Percentiles rank a stretch among this genome's conserved stretches.
phyloP scores from a whole-genome alignment of 345 rosid genomes.

The Brassica rapa region DNA sequence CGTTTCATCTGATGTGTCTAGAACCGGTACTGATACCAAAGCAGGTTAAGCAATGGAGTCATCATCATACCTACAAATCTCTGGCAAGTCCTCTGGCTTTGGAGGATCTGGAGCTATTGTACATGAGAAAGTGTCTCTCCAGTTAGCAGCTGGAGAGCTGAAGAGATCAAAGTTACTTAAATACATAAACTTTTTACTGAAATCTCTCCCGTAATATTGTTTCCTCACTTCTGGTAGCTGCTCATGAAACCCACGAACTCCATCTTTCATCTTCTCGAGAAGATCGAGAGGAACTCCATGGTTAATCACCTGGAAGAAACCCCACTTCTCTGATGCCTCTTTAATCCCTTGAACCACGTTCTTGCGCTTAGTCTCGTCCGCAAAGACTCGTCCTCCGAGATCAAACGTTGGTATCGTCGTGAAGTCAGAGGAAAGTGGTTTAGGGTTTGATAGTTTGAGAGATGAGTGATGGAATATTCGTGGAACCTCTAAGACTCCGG shows the following conservation, averaged over 20 bases:
- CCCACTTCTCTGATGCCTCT: background rate
- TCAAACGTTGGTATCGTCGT: conserved; percentile 35
- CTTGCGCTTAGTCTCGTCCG: background rate
- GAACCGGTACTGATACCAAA: too few species aligned
- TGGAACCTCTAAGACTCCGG: conserved; percentile 28
- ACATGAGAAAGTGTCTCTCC: background rate
- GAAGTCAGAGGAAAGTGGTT: conserved; percentile 4
- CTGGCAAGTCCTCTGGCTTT: background rate
- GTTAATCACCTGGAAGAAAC: background rate
- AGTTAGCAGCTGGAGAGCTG: background rate
- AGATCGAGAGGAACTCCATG: background rate
- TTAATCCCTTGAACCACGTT: background rate
- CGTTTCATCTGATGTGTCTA: too few species aligned
- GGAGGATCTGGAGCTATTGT: background rate
- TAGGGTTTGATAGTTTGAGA: background rate
- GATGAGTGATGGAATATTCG: conserved; percentile 33
- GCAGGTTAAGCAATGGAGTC: background rate
- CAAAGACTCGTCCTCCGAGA: conserved; percentile 8
- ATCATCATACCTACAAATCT: background rate
- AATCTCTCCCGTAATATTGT: background rate
- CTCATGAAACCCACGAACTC: background rate
- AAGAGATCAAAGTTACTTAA: background rate
- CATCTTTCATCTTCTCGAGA: background rate
- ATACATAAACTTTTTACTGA: background rate
- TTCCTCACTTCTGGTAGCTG: background rate